Percentiles rank a stretch among this genome's conserved stretches.
Conservation (phyloP, 495 filamentous ascomycete genomes). For the Glarea lozoyensis region DNA sequence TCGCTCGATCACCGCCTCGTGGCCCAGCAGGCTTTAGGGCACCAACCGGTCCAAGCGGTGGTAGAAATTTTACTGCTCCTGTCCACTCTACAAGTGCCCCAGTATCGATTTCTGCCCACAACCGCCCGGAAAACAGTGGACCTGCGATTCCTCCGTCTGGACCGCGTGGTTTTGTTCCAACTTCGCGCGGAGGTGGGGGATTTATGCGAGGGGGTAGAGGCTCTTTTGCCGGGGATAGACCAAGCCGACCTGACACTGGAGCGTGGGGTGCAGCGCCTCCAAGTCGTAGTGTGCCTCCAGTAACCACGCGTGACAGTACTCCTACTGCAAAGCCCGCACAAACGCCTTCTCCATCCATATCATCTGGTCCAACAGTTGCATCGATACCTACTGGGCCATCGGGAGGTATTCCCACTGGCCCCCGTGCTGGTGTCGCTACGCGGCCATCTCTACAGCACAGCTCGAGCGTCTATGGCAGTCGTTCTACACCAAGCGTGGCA, state of each 20-base stretch:
- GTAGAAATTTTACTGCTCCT: constrained; percentile 19
- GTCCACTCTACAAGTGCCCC: not conserved
- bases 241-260: constrained; percentile 6
- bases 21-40: constrained; percentile 18
- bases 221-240: constrained; percentile 14
- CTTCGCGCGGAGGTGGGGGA: constrained; percentile 11
- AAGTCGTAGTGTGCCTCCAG: constrained; percentile 4
- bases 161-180: constrained; percentile 17
- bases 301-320: constrained; percentile 1
- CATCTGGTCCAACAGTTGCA: constrained; percentile 10
- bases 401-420: constrained; percentile 20
- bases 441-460: constrained; percentile 15
- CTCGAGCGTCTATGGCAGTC: constrained; percentile 10
- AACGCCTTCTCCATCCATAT: constrained; percentile 11
- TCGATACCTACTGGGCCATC: constrained; percentile 9
- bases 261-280: constrained; percentile 11
- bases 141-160: constrained; percentile 17
- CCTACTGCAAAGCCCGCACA: constrained; percentile 7
- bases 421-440: constrained; percentile 17
- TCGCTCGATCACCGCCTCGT: constrained; percentile 19
- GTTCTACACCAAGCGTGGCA: not conserved
- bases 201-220: constrained; percentile 13
- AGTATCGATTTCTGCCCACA: constrained; percentile 10
- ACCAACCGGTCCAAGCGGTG: constrained; percentile 18
- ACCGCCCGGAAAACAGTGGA: constrained; percentile 8